Evolutionary conservation across 1,284 basidiomycete species (phyloP), one percentile per base, ranked within the genome.

Genomic region (Moesziomyces sp.): DNA sequence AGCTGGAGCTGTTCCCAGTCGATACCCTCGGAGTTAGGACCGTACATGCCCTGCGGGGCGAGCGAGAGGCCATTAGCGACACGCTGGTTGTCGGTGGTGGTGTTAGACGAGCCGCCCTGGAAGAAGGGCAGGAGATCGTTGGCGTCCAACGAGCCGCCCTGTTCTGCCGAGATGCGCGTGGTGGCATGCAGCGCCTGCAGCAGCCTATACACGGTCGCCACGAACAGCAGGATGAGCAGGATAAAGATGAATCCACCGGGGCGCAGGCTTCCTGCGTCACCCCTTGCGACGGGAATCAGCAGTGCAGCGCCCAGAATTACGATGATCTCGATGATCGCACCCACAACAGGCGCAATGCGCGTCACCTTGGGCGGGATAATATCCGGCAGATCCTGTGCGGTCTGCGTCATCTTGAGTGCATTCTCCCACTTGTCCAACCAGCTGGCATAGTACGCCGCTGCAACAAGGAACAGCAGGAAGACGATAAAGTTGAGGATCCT

Each of bases 41-140:
- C 69, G 56, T 77, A 77, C 76, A 77, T 77, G 16, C 76, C 76
- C 38, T 72, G 73, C 0, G 76, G 73, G 1, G 73, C 76, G 2
- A 77, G 19, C 6, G 45, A 46, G 18, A 67, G 48, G 3, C 70
- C 70, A 21, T 72, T 54, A 0, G 64, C 73, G 3, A 67, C 73
- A 0, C 69, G 11, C 16, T 58, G 45, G 38, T 67, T 61, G 43
- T 63, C 56, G 5, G 57, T 60, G 11, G 64, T 64, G 24, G 38
- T 52, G 35, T 47, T 65, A 3, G 54, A 18, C 5, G 56, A 56
- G 4, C 58, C 54, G n/a, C 67, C 63, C 43, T 70, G 57, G 58
- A 76, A 76, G 61, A 76, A 73, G 23, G 72, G 72, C 11, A 71
- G 58, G 3, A 72, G 58, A 26, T 71, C 64, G 51, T 56, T 54